Evolutionary conservation across 164 flowering plant genomes (phyloP).

Genomic region (Hamamelis virginiana): DNA sequence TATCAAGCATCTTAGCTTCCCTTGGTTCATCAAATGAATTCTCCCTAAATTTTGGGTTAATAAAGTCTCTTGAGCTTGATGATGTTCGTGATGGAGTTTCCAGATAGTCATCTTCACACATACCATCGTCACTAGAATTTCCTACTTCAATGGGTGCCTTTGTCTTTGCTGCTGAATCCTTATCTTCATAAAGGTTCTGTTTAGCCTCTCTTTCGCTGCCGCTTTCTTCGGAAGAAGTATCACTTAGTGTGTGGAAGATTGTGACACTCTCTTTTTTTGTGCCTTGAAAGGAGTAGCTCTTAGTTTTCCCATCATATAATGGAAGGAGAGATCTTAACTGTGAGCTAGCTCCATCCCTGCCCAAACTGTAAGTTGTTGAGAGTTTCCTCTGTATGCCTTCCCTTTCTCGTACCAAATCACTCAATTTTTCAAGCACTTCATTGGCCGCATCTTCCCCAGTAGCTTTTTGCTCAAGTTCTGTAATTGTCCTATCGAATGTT

Average conservation of each 20-base stretch:
- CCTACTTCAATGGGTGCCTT: slow-evolving; percentile 17
- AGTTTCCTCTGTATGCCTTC: slow-evolving; percentile 69
- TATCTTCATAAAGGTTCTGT: slow-evolving; percentile 12
- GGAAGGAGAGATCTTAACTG: slow-evolving; percentile 52
- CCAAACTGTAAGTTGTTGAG: slow-evolving; percentile 79
- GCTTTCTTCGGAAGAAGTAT: slow-evolving; percentile 37
- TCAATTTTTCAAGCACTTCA: slow-evolving; percentile 49
- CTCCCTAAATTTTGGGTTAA: slow-evolving; percentile 12
- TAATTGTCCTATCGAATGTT: slow-evolving; percentile 47
- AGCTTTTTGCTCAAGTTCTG: slow-evolving; percentile 61
- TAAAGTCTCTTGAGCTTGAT: slow-evolving; percentile 17
- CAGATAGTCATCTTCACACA: neutral
- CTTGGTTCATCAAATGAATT: slow-evolving; percentile 11
- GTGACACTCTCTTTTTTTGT: slow-evolving; percentile 54
- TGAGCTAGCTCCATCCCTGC: slow-evolving; percentile 45
- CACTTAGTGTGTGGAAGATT: slow-evolving; percentile 56
- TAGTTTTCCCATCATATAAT: slow-evolving; percentile 35
- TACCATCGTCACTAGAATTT: slow-evolving; percentile 30
- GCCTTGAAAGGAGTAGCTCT: slow-evolving; percentile 62
- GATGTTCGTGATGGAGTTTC: slow-evolving; percentile 17
- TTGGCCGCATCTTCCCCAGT: slow-evolving; percentile 45
- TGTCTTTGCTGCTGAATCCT: slow-evolving; percentile 8
- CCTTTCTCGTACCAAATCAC: slow-evolving; percentile 48
- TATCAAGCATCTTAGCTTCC: slow-evolving; percentile 12
- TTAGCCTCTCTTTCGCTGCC: slow-evolving; percentile 22